Base-by-base conservation (phyloP, 805 yeast genomes). In the Trichomonascus vanleenenianus region DNA sequence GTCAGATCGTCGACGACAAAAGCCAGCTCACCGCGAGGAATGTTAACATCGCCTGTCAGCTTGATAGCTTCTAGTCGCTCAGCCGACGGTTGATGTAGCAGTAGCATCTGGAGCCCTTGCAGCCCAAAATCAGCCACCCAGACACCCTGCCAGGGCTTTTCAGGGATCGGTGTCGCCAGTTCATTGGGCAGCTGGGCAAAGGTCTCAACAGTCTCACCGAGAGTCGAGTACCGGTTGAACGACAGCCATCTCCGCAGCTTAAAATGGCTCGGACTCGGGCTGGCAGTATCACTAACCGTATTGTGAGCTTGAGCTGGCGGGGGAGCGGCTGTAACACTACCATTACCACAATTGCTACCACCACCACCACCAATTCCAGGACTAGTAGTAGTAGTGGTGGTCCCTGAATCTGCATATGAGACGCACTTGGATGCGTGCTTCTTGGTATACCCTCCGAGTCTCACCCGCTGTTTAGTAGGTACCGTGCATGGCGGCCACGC, bases 11-110 rank as follows among this genome's bases (percentile, higher is more conserved):
- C 59, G 12, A 53, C 56, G n/a, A 45, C 40, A 39, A 59, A 56
- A n/a, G 50, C 42, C 25, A 41, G 33, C 43, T 57, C 63, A 5
- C 61, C 62, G 5, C 62, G 50, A 12, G 60, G 62, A 3, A 59
- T 52, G 20, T 43, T 44, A 41, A 41, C 33, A 20, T 47, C 54
- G 2, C 58, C 60, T 0, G 64, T 60, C n/a, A 60, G 45, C 39
- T 57, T 56, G 34, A 58, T 51, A 7, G 58, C 63, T 40, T 58
- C 57, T 10, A 60, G 47, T 19, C 56, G 42, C n/a, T 41, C 40
- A n/a, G 49, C 35, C 11, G 46, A 39, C 10, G 55, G 54, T 46
- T 59, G 63, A 34, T 50, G 53, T 27, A 57, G 48, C 14, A 58
- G 45, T 1, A 54, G 10, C 19, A 58, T 51, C 41, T 56, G 53